phyloP scores from a whole-genome alignment of 495 filamentous ascomycete genomes.

The Cercophora scortea region DNA sequence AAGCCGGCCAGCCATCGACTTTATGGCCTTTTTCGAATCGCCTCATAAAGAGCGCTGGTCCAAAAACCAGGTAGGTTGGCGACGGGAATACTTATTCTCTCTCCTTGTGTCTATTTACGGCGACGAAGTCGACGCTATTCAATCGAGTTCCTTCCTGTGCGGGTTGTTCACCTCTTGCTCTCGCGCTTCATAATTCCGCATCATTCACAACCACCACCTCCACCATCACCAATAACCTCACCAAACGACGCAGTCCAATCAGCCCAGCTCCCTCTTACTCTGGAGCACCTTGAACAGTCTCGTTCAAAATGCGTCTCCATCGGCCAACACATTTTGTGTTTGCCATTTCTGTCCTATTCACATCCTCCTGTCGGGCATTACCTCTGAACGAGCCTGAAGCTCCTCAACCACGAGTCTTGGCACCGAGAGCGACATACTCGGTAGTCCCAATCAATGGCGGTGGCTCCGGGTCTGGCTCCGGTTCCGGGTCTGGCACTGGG shows the following conservation, averaged over 20 bases:
- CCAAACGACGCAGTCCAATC: too few relatives aligned
- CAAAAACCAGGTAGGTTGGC: not conserved
- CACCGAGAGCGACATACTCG: constrained; percentile 20
- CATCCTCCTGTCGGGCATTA: constrained; percentile 3
- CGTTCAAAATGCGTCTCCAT: constrained; percentile 13
- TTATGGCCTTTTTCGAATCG: constrained; percentile 1
- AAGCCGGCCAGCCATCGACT: constrained; percentile 11
- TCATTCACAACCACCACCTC: too few relatives aligned
- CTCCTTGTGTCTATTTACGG: too few relatives aligned
- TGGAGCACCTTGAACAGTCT: too few relatives aligned
- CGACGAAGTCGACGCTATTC: too few relatives aligned
- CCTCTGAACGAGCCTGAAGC: constrained; percentile 9
- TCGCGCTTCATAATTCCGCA: too few relatives aligned
- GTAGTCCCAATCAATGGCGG: constrained; percentile 23
- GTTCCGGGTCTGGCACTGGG: constrained; percentile 10
- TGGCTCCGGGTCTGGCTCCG: constrained; percentile 2
- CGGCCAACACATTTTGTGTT: constrained; percentile 1
- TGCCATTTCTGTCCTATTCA: constrained; percentile 1
- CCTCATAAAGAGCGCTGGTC: not conserved
- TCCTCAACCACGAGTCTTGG: not conserved
- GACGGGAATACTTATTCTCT: too few relatives aligned
- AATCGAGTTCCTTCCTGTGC: too few relatives aligned
- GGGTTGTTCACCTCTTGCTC: too few relatives aligned
- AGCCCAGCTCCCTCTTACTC: too few relatives aligned
- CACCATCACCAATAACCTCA: too few relatives aligned